Evolutionary conservation across 306 rosid genomes (phyloP), one percentile per base, ranked within the genome.

Genomic region (Sphenostylis stenocarpa): DNA sequence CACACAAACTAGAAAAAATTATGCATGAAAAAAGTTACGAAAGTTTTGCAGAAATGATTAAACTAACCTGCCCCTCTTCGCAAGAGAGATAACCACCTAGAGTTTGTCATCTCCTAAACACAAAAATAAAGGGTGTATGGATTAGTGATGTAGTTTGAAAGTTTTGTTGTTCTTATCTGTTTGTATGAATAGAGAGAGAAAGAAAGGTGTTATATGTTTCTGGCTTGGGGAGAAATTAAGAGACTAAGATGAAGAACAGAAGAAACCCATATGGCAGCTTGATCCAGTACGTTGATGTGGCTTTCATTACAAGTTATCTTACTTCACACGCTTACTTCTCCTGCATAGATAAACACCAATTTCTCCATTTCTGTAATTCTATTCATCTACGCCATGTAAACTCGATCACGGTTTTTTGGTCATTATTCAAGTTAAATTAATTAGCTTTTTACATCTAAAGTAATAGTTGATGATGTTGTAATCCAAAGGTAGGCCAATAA

Each of bases 301-400:
- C 85, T 86, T 89, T 77, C 72, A 53, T 52, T 53, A 52, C 86
- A 85, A 87, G 94, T 80, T 73, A 75, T 62, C 87, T 77, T 87
- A 75, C 58, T 79, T 84, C 78, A 72, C 93, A 91, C 90, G 90
- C 51, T 71, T 80, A 39, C 43, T 79, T 83, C 57, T 87, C 67
- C 73, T 64, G 71, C 89, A n/a, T n/a, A n/a, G 85, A 84, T 87
- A 81, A 29, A 67, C 43, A 23, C 28, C 13, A 53, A 9, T 33
- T 55, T 78, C 15, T 44, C 17, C 77, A 21, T 39, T 1, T 36
- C 39, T 36, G 2, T 7, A 7, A 36, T 39, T 39, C 24, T 6
- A 36, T 56, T 56, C 16, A 67, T 67, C 29, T 21, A 41, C 33
- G 52, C 7, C 2, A 10, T 6, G 1, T 48, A 48, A 34, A 5